Conservation (phyloP, 805 yeast species). For the Ogataea methanolica region DNA sequence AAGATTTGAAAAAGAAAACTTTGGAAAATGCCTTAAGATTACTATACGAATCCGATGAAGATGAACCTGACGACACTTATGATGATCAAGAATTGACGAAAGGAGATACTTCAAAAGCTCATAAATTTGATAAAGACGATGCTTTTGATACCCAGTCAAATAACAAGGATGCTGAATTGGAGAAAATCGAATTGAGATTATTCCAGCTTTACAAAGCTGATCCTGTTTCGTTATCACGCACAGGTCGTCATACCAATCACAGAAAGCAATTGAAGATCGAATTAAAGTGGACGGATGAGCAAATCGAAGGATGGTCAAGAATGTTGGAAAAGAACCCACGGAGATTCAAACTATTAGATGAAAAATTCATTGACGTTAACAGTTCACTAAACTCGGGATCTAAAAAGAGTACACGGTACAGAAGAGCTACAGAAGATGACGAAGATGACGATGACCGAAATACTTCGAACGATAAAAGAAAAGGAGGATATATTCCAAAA, state of each 20-base stretch:
- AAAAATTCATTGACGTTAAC: constrained; percentile 46
- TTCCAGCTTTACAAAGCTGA: constrained; percentile 54
- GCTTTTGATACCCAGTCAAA: constrained; percentile 9
- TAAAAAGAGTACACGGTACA: constrained; percentile 19
- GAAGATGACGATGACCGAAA: constrained; percentile 6
- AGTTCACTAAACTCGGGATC: constrained; percentile 20
- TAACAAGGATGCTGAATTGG: constrained; percentile 27
- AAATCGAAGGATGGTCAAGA: constrained; percentile 89
- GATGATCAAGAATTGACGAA: constrained; percentile 48
- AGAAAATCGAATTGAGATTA: constrained; percentile 47
- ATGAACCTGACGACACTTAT: constrained; percentile 79
- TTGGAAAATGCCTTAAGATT: constrained; percentile 52
- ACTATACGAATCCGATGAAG: constrained; percentile 73
- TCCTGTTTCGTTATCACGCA: constrained; percentile 42
- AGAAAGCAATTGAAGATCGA: constrained; percentile 48
- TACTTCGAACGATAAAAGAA: constrained; percentile 9
- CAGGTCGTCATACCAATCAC: constrained; percentile 39
- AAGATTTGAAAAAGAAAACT: constrained; percentile 52
- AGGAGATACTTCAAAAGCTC: constrained; percentile 14
- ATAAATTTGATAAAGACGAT: constrained; percentile 28
- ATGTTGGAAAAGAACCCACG: constrained; percentile 65
- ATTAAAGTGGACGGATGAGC: constrained; percentile 80
- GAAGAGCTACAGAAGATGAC: constrained; percentile 8
- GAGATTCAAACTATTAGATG: constrained; percentile 58
- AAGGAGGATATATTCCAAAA: not conserved